A percentile compares a stretch with the other conserved stretches of the same genome.
Conservation (phyloP, 306 rosid genomes). For the Cicer bijugum region DNA sequence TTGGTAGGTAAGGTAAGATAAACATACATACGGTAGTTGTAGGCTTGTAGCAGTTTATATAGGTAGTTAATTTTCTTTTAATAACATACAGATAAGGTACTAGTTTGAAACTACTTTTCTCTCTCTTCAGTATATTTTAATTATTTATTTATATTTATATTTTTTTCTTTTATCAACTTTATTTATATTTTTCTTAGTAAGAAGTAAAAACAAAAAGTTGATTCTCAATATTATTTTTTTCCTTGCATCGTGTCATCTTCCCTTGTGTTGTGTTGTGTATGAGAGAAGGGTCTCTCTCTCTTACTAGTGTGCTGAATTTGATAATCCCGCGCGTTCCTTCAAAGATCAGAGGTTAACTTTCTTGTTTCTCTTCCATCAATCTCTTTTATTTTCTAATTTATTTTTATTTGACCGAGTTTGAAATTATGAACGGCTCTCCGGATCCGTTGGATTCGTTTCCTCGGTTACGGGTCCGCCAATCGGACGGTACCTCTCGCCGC, state of each 20-base stretch:
- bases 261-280: background rate
- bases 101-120: no score
- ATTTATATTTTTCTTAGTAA: background rate
- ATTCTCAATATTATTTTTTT: slow-evolving; percentile 18
- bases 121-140: no score
- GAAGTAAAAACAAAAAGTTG: background rate
- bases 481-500: slow-evolving; percentile 58
- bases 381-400: background rate
- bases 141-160: no score
- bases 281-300: background rate
- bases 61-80: no score
- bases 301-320: slow-evolving; percentile 20
- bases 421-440: slow-evolving; percentile 52
- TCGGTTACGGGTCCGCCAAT: slow-evolving; percentile 47
- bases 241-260: slow-evolving; percentile 19
- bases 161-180: background rate
- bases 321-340: slow-evolving; percentile 22
- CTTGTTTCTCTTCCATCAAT: background rate
- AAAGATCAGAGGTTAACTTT: background rate
- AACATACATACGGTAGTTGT: no score
- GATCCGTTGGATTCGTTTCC: slow-evolving; percentile 58
- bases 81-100: no score
- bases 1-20: no score
- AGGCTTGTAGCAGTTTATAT: no score
- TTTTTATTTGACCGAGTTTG: slow-evolving; percentile 35